Evolutionary conservation across 805 yeast species (phyloP).

Genomic region (Candida patagonica): DNA sequence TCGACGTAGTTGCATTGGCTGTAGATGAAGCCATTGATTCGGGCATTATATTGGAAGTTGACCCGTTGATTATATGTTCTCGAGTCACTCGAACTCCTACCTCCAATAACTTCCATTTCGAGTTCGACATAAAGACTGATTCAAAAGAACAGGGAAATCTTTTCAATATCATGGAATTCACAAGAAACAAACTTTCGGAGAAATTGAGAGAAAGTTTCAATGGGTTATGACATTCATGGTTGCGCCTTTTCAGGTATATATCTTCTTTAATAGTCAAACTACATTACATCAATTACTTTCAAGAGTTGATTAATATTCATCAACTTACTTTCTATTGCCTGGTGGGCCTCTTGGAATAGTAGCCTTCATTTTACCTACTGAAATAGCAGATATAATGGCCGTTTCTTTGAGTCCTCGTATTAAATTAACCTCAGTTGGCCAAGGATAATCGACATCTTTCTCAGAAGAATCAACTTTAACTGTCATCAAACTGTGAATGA

Average conservation of each 20-base stretch:
- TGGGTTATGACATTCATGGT: conserved; percentile 6
- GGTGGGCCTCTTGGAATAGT: conserved; percentile 2
- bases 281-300: too few relatives aligned
- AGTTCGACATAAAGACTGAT: conserved; percentile 36
- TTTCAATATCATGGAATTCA: conserved; percentile 79
- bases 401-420: conserved; percentile 49
- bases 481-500: conserved; percentile 46
- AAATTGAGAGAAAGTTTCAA: conserved; percentile 34
- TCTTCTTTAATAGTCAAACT: too few relatives aligned
- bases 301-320: background rate
- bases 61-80: conserved; percentile 75
- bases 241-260: conserved; percentile 13
- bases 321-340: conserved; percentile 2
- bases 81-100: conserved; percentile 86
- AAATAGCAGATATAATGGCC: conserved; percentile 58
- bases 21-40: conserved; percentile 91
- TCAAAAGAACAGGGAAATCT: conserved; percentile 40
- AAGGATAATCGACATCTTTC: conserved; percentile 46
- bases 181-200: conserved; percentile 59
- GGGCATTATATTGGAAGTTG: conserved; percentile 86
- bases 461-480: conserved; percentile 29
- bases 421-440: conserved; percentile 59
- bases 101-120: too few relatives aligned
- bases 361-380: conserved; percentile 56
- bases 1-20: conserved; percentile 77